phyloP scores from a whole-genome alignment of 2,329 filamentous ascomycete species.

The Ascochyta rabiei region DNA sequence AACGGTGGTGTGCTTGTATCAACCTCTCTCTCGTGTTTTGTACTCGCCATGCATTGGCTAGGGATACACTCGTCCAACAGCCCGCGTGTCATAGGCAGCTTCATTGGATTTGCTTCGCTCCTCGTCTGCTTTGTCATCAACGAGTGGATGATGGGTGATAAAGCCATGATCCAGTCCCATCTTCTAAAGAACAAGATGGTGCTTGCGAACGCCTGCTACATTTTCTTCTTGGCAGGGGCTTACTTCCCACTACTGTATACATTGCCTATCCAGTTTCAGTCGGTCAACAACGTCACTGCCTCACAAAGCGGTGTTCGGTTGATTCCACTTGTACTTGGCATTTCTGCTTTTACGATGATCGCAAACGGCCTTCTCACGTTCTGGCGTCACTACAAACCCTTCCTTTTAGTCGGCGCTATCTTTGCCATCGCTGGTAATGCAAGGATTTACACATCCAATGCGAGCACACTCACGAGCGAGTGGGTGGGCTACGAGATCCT shows the following conservation, averaged over 20 bases:
- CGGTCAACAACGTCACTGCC: slow-evolving; percentile 31
- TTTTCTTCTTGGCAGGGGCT: slow-evolving; percentile 34
- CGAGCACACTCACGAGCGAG: slow-evolving; percentile 42
- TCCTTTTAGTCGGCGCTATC: slow-evolving; percentile 45
- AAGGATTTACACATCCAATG: slow-evolving; percentile 45
- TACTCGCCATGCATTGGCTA: slow-evolving; percentile 38
- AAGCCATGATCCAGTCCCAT: slow-evolving; percentile 36
- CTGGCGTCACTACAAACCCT: slow-evolving; percentile 51
- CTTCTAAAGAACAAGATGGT: slow-evolving; percentile 28
- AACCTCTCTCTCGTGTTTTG: slow-evolving; percentile 31
- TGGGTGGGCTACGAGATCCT: slow-evolving; percentile 59
- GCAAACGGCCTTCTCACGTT: slow-evolving; percentile 34
- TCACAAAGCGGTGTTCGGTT: slow-evolving; percentile 35
- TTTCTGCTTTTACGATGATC: slow-evolving; percentile 37
- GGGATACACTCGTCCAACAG: slow-evolving; percentile 52
- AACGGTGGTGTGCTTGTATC: slow-evolving; percentile 28
- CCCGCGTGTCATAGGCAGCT: slow-evolving; percentile 54
- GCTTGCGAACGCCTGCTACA: slow-evolving; percentile 23
- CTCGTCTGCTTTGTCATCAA: slow-evolving; percentile 51
- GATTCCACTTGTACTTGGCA: slow-evolving; percentile 37
- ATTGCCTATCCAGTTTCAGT: slow-evolving; percentile 39
- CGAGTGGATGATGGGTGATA: slow-evolving; percentile 33
- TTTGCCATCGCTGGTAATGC: slow-evolving; percentile 26
- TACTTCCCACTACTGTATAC: slow-evolving; percentile 40
- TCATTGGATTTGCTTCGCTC: slow-evolving; percentile 55